Evolutionary conservation across 202 grass and related monocot species (phyloP), one percentile per base, ranked within the genome.

Genomic region (Schoenoplectus triqueter): DNA sequence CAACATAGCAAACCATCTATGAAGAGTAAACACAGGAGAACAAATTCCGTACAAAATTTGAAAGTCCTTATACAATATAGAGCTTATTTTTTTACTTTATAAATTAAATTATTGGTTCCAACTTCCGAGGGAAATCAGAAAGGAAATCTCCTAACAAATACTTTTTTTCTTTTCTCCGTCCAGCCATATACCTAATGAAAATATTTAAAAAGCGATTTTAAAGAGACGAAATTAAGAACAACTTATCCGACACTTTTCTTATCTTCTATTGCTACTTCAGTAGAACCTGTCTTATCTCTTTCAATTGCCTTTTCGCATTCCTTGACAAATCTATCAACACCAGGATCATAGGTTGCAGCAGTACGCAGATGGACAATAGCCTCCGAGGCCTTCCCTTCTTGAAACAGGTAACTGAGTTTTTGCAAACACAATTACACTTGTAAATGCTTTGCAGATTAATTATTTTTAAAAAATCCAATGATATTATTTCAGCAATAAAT

Each of bases 301-400:
- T 88, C 80, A 66, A 81, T 82, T 69, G 66, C 73, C 40, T 92
- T 90, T 78, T 94, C 90, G 1, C 92, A 94, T 87, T 97, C 86
- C 77, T 91, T 91, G 10, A 92, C n/a, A 80, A 86, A 81, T 45
- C 48, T 86, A 77, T 87, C 69, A 72, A 83, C 75, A 40, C 41
- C 54, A 59, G 94, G 94, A 86, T 97, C 95, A 78, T 97, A 97
- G 83, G 86, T 78, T 63, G 75, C 84, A 69, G 80, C 95, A 63
- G 85, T 88, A 17, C 67, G 82, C 69, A 97, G 64, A 51, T 94
- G 90, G 56, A 92, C 91, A 6, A 71, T 78, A 87, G 95, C 95
- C 82, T 97, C 95, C 7, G 92, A 90, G 54, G 84, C 88, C 66
- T 90, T 84, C 1, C 92, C 95, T 89, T 94, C 89, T 69, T 76